A percentile compares a stretch with the other conserved stretches of the same genome.
phyloP scores from a whole-genome alignment of 2,329 filamentous ascomycete species.

The Epichloe coenophiala region DNA sequence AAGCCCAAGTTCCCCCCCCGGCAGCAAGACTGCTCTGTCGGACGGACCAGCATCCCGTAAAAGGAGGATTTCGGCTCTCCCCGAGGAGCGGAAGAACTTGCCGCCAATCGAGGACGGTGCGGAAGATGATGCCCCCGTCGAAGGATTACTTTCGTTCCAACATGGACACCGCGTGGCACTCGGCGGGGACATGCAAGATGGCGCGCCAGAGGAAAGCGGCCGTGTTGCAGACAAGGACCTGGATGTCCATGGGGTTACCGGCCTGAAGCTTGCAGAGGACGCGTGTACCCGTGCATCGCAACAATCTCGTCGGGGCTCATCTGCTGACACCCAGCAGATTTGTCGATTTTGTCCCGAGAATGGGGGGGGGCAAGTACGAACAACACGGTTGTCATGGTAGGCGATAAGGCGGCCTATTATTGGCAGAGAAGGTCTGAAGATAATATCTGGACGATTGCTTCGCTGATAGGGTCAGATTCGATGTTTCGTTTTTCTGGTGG shows the following conservation, averaged over 20 bases:
- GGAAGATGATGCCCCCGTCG: slow-evolving; percentile 34
- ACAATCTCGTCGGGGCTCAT: no score
- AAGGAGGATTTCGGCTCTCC: slow-evolving; percentile 9
- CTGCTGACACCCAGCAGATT: slow-evolving; percentile 10
- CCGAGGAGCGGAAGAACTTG: slow-evolving; percentile 13
- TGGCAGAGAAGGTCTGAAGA: slow-evolving; percentile 9
- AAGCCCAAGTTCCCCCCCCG: slow-evolving; percentile 23
- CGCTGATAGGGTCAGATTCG: no score
- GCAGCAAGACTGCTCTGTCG: slow-evolving; percentile 23
- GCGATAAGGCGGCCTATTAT: slow-evolving; percentile 27
- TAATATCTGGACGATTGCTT: background rate
- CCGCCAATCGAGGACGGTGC: slow-evolving; percentile 28
- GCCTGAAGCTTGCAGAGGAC: slow-evolving; percentile 30
- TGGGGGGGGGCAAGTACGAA: slow-evolving; percentile 29
- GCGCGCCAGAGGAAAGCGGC: slow-evolving; percentile 25
- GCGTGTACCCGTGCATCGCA: slow-evolving; percentile 1
- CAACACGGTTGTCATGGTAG: slow-evolving; percentile 29
- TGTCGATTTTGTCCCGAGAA: slow-evolving; percentile 25
- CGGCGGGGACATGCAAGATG: slow-evolving; percentile 37
- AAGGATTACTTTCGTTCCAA: slow-evolving; percentile 25
- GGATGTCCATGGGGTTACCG: slow-evolving; percentile 28
- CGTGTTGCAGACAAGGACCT: slow-evolving; percentile 31
- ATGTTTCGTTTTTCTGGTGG: no score
- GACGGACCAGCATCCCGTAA: slow-evolving; percentile 10
- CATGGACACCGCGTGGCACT: slow-evolving; percentile 31